These are phyloP conservation scores for Neurospora sp. DNA, from an alignment of 495 filamentous ascomycete species.

Conservation along the genomic window DNA sequence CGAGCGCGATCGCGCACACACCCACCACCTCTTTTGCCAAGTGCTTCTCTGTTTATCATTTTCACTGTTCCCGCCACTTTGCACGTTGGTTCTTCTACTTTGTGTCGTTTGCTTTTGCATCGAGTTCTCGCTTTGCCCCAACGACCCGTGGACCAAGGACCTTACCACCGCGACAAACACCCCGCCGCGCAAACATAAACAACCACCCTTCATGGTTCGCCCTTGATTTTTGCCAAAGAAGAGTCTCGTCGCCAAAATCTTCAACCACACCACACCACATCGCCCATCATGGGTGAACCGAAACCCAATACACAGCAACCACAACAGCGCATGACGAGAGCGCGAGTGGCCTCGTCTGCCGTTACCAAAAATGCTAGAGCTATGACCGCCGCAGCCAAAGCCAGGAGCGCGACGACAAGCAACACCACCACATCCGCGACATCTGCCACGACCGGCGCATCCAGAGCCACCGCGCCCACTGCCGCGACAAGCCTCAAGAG, in stretches of 20 bases:
- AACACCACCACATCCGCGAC: slow-evolving; percentile 10
- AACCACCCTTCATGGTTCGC: not conserved
- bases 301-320: slow-evolving; percentile 32
- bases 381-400: slow-evolving; percentile 28
- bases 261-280: not conserved
- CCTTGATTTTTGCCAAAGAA: not conserved
- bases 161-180: not conserved
- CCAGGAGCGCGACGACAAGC: slow-evolving; percentile 22
- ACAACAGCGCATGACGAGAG: slow-evolving; percentile 51
- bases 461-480: not conserved
- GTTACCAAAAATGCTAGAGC: slow-evolving; percentile 25
- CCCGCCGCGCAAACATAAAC: not conserved
- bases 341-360: slow-evolving; percentile 43
- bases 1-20: not conserved
- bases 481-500: slow-evolving; percentile 24
- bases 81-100: not conserved
- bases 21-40: not conserved
- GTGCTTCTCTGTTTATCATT: not conserved
- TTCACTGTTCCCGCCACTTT: not conserved
- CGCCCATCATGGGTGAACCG: slow-evolving; percentile 18
- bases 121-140: not conserved
- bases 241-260: not conserved
- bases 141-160: not conserved
- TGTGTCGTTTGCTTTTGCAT: not conserved
- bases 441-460: slow-evolving; percentile 5